Conservation (phyloP, 2,329 filamentous ascomycete species). For the Fusarium nematophilum region DNA sequence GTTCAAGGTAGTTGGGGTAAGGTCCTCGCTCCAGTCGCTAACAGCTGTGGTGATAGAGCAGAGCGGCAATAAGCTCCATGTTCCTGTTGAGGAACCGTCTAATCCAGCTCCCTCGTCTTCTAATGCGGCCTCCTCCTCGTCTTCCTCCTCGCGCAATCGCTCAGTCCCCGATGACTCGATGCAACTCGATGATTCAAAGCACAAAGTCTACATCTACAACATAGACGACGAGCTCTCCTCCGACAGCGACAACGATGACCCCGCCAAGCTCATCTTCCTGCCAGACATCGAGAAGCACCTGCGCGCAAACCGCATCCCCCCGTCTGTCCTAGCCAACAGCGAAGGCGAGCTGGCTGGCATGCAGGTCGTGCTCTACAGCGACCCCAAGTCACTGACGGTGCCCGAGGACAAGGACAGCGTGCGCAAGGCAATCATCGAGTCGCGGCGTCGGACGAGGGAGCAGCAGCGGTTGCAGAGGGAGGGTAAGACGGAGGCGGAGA, state of each 20-base stretch:
- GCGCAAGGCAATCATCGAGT: slow-evolving; percentile 84
- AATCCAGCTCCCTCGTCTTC: slow-evolving; percentile 37
- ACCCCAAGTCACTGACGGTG: slow-evolving; percentile 80
- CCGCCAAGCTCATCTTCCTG: slow-evolving; percentile 77
- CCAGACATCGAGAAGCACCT: slow-evolving; percentile 88
- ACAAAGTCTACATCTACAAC: slow-evolving; percentile 92
- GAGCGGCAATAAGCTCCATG: slow-evolving; percentile 72
- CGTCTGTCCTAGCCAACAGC: slow-evolving; percentile 69
- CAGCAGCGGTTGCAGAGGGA: slow-evolving; percentile 59
- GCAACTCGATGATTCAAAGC: slow-evolving; percentile 86
- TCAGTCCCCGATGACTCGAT: slow-evolving; percentile 68
- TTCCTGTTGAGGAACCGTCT: slow-evolving; percentile 66
- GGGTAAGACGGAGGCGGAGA: slow-evolving; percentile 22
- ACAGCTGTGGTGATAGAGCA: slow-evolving; percentile 59
- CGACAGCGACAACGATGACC: slow-evolving; percentile 57
- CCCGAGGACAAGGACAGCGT: slow-evolving; percentile 81
- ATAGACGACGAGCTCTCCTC: slow-evolving; percentile 85
- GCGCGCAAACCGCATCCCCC: slow-evolving; percentile 74
- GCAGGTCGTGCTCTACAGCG: slow-evolving; percentile 86
- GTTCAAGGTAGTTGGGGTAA: too few relatives aligned
- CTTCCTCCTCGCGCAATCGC: slow-evolving; percentile 36
- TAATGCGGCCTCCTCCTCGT: slow-evolving; percentile 28
- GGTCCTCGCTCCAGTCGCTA: neutral
- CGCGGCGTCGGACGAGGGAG: slow-evolving; percentile 75
- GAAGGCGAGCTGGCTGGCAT: slow-evolving; percentile 68